Evolutionary conservation across 208 protist genomes (phyloP).

Genomic region (Leishmania braziliensis): DNA sequence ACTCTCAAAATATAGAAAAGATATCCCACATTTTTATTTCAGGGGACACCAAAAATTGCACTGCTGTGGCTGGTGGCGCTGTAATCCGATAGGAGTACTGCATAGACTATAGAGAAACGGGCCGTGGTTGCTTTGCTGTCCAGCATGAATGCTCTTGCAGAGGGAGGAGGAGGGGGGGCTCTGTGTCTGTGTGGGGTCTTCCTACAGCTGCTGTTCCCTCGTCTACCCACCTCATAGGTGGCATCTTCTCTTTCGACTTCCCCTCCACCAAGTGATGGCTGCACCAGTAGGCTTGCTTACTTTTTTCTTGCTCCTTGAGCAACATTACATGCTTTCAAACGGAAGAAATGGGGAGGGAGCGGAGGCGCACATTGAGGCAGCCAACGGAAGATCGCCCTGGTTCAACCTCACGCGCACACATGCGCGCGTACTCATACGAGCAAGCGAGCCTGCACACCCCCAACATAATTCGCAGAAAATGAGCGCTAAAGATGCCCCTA

Average conservation of each 20-base stretch:
- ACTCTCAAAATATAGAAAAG: neutral
- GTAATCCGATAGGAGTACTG: neutral
- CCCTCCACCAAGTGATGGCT: no score
- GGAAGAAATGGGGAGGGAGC: neutral
- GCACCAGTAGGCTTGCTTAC: neutral
- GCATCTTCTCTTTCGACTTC: neutral
- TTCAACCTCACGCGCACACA: neutral
- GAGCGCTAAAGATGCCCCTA: neutral
- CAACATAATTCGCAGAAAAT: neutral
- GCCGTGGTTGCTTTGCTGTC: neutral
- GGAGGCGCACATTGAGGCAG: neutral
- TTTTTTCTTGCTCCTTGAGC: neutral
- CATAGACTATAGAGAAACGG: neutral
- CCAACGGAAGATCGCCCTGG: neutral
- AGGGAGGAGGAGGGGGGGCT: neutral
- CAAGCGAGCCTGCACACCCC: neutral
- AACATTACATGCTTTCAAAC: neutral
- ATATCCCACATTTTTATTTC: neutral
- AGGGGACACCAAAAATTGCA: neutral
- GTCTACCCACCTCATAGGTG: neutral
- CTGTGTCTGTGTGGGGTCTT: neutral
- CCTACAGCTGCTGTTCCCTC: neutral
- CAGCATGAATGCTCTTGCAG: neutral
- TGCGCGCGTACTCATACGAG: neutral
- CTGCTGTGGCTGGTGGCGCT: neutral